These are phyloP conservation scores for Myrica gale DNA, from an alignment of 306 rosid genomes.

Conservation along the genomic window DNA sequence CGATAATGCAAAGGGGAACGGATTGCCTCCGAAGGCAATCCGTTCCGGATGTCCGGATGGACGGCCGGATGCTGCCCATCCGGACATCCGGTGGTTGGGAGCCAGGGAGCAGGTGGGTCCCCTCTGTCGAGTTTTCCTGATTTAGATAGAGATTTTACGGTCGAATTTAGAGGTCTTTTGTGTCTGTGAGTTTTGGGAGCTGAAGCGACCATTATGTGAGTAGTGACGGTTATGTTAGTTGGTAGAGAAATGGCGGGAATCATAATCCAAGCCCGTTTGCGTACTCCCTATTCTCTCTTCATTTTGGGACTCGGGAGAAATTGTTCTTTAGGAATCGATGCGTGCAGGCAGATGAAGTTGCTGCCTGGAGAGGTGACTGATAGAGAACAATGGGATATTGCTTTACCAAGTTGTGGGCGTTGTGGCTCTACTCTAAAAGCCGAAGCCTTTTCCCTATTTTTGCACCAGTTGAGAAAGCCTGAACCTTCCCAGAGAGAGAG, in stretches of 20 bases:
- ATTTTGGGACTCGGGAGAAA: background rate
- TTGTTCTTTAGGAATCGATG: background rate
- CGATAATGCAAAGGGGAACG: slow-evolving; percentile 47
- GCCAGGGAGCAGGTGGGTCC: too few species aligned
- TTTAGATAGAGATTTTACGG: slow-evolving; percentile 46
- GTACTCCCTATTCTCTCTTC: background rate
- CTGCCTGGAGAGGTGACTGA: background rate
- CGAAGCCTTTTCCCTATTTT: background rate
- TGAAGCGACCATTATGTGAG: slow-evolving; percentile 31
- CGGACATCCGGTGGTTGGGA: too few species aligned
- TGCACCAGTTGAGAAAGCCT: too few species aligned
- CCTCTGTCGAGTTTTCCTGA: slow-evolving; percentile 51
- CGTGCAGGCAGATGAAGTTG: background rate
- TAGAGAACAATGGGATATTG: background rate
- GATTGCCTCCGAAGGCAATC: too few species aligned
- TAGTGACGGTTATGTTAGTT: slow-evolving; percentile 33
- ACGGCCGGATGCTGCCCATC: too few species aligned
- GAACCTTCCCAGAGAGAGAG: too few species aligned
- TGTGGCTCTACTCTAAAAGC: background rate
- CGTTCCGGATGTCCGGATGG: too few species aligned
- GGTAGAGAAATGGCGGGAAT: slow-evolving; percentile 42
- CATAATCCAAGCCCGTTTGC: slow-evolving; percentile 29
- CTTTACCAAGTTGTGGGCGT: background rate
- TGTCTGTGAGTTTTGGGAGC: slow-evolving; percentile 19
- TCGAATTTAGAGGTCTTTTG: slow-evolving; percentile 14